Base-by-base conservation (phyloP, 345 rosid species). In the Arabis alpina region DNA sequence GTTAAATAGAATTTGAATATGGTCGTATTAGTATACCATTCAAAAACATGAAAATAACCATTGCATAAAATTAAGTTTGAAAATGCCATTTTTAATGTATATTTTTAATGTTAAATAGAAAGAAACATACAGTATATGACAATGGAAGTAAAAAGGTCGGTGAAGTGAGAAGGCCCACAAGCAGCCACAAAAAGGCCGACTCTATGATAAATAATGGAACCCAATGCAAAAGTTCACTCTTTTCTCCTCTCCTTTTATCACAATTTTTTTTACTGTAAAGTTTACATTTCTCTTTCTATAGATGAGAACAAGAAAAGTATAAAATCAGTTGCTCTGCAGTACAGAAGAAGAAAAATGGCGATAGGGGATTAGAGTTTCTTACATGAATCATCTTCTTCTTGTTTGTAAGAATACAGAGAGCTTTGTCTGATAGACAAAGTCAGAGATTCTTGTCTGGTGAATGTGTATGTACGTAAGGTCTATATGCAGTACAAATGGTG, bases 101-200 rank as follows among this genome's bases (percentile, higher is more conserved):
- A 34, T 34, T 34, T 32, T 4, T 5, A 40, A 19, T 49, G 56
- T 49, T 36, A 23, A 30, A 37, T 2, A 9, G 12, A 23, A 51
- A 32, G 7, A 37, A 16, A 23, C 12, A 10, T 11, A n/a, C n/a
- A n/a, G n/a, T n/a, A 58, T 15, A 45, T 68, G 24, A 6, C 37
- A 5, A 34, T 34, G 45, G 13, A 66, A 64, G 47, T 65, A 28
- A 45, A 70, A 71, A 55, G 71, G 76, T 70, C 76, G 76, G 72
- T 70, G 76, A 76, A 28, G 9, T 16, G 76, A 70, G 55, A 42
- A 76, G 74, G 61, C 71, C 92, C 94, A 86, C 92, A 80, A 71
- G 87, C 83, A 86, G 88, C 86, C 84, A 71, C 66, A 63, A 83
- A 84, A 84, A 79, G 88, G 76, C 86, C 87, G 73, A 83, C 83